Base-by-base conservation (phyloP, 139 green algal genomes). In the Mesostigma viride region DNA sequence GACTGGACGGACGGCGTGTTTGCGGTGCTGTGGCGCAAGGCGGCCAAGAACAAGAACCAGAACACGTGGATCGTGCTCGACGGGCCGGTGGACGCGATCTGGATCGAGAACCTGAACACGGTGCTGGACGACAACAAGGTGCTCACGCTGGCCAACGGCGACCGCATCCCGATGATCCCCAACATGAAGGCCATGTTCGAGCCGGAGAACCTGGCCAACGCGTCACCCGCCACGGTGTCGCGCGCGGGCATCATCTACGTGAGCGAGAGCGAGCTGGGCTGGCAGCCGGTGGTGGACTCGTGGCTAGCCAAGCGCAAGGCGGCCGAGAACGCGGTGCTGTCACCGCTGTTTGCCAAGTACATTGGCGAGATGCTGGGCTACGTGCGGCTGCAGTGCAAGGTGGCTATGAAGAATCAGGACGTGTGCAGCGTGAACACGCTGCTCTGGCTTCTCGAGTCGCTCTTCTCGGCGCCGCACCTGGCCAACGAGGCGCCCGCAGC, bases 81-180 rank as follows among this genome's bases (percentile, higher is more conserved):
- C 68, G 91, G 91, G 1, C 90, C 90, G 8, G 88, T 97, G 51
- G 91, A 97, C 58, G 90, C 91, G 44, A 92, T 96, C 70, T 97
- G 91, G 91, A 97, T 97, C 72, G 91, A 97, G 80, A 96, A 95
- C 76, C 80, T 96, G 36, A 97, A 97, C 81, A 95, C 91, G 2
- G 91, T 96, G 65, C 82, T 96, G 36, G 90, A 96, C 51, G 90
- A 96, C 80, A 96, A 96, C 82, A 95, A 94, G 75, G 84, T 95
- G 64, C 78, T 97, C n/a, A 97, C 91, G 11, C 79, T 97, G 67
- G 89, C 91, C 47, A 97, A 96, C 71, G 90, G 90, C 45, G 91
- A 97, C 71, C 87, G 91, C 72, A 94, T 97, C 67, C 81, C 87
- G 2, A 96, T 97, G 91, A 91, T 82, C 0, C 64, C 80, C 33